These are phyloP conservation scores for Tetrahymena thermophila DNA, from an alignment of 73 alveolate species.

Conservation along the genomic window DNA sequence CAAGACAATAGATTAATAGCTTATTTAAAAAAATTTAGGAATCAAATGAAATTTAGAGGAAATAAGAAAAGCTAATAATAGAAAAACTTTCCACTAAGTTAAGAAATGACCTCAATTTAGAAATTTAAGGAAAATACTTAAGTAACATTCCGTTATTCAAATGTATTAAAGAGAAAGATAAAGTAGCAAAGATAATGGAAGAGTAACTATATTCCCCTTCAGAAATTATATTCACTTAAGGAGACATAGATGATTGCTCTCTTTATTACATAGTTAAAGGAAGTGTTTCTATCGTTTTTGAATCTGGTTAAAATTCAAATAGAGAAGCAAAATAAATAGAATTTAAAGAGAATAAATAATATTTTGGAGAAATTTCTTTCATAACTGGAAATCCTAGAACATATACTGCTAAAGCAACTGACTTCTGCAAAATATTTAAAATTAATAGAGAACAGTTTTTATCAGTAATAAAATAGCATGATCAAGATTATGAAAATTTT, in stretches of 20 bases:
- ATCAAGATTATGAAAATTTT: neutral
- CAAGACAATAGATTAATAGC: neutral
- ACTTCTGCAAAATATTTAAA: neutral
- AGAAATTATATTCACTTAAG: neutral
- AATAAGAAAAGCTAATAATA: neutral
- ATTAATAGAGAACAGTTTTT: neutral
- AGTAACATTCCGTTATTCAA: neutral
- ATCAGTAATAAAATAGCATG: neutral
- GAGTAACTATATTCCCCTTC: neutral
- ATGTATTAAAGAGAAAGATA: neutral
- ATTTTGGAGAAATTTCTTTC: neutral
- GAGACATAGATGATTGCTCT: neutral
- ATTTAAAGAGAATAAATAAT: neutral
- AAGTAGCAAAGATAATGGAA: neutral
- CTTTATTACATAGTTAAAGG: neutral
- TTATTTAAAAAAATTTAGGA: neutral
- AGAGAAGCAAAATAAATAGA: neutral
- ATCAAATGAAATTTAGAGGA: neutral
- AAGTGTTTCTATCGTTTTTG: neutral
- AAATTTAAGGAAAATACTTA: neutral
- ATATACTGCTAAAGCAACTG: neutral
- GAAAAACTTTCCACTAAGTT: neutral
- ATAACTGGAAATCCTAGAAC: neutral
- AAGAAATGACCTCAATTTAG: neutral
- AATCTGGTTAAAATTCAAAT: neutral